Conservation (phyloP, 176 grass and related monocot genomes). For the Oryza australiensis region DNA sequence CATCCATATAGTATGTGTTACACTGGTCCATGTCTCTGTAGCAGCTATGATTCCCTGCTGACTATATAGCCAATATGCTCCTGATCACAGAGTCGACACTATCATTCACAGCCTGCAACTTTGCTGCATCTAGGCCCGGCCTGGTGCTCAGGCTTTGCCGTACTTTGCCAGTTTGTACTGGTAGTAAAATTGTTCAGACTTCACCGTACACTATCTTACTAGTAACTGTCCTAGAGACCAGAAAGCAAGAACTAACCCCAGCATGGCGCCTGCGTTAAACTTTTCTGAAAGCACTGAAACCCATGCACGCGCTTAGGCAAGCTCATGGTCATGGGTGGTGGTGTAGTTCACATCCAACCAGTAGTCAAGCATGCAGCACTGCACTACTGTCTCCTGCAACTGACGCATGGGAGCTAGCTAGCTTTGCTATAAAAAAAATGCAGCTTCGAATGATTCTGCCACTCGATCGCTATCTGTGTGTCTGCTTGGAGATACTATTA, state of each 20-base stretch:
- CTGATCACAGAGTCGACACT: conserved; percentile 54
- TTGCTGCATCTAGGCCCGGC: conserved; percentile 44
- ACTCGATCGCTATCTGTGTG: not conserved
- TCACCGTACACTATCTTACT: conserved; percentile 8
- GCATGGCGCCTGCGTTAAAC: conserved; percentile 43
- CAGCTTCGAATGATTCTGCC: conserved; percentile 8
- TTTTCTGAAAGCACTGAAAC: conserved; percentile 58
- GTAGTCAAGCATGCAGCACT: conserved; percentile 24
- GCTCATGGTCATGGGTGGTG: not conserved
- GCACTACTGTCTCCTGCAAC: not conserved
- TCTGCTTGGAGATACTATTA: not conserved
- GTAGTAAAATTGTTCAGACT: conserved; percentile 27
- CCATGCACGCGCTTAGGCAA: conserved; percentile 13
- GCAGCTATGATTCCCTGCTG: conserved; percentile 50
- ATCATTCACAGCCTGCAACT: conserved; percentile 62
- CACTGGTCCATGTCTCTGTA: conserved; percentile 17
- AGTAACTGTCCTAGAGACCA: conserved; percentile 15
- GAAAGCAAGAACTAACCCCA: conserved; percentile 10
- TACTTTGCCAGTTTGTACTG: conserved; percentile 31
- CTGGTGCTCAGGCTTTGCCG: conserved; percentile 52
- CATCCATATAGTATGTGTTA: not conserved
- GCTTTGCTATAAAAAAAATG: not conserved
- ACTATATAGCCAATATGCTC: conserved; percentile 59
- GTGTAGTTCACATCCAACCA: conserved; percentile 23
- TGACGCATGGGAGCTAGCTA: not conserved